Conservation (phyloP, 2,329 filamentous ascomycete species). For the Colletotrichum sp. region DNA sequence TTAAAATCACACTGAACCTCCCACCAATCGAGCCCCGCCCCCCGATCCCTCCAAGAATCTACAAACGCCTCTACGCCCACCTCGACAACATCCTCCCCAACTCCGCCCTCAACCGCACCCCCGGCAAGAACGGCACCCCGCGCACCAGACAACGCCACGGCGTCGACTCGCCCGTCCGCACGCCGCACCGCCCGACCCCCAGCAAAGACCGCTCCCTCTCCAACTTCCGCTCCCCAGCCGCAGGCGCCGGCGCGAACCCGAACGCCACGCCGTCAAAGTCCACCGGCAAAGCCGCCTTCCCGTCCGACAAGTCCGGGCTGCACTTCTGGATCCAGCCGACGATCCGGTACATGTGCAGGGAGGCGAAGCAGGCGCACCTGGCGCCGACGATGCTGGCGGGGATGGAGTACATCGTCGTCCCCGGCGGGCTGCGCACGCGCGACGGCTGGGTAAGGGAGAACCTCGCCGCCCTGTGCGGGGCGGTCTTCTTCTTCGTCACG, state of each 20-base stretch:
- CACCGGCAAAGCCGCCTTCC: slow-evolving; percentile 30
- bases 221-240: slow-evolving; percentile 45
- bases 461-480: slow-evolving; percentile 60
- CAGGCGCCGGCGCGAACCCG: neutral
- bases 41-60: slow-evolving; percentile 78
- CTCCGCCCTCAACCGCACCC: slow-evolving; percentile 35
- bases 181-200: slow-evolving; percentile 39
- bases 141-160: slow-evolving; percentile 31
- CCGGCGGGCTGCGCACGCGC: slow-evolving; percentile 45
- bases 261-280: slow-evolving; percentile 42
- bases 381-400: slow-evolving; percentile 78
- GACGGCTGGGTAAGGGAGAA: slow-evolving; percentile 55
- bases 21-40: slow-evolving; percentile 77
- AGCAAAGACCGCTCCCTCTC: slow-evolving; percentile 49
- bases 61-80: slow-evolving; percentile 82
- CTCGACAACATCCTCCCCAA: slow-evolving; percentile 73
- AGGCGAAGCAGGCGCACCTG: slow-evolving; percentile 63
- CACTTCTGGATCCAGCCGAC: slow-evolving; percentile 73
- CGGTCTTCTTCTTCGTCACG: slow-evolving; percentile 64
- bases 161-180: slow-evolving; percentile 25
- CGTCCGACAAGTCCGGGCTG: slow-evolving; percentile 39
- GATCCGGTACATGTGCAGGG: slow-evolving; percentile 68
- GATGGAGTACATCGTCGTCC: slow-evolving; percentile 60
- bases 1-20: slow-evolving; percentile 78
- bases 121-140: slow-evolving; percentile 32